A percentile compares a stretch with the other conserved stretches of the same genome.
Evolutionary conservation across 768 basidiomycete genomes (phyloP).

Genomic region (Suillus lakei): DNA sequence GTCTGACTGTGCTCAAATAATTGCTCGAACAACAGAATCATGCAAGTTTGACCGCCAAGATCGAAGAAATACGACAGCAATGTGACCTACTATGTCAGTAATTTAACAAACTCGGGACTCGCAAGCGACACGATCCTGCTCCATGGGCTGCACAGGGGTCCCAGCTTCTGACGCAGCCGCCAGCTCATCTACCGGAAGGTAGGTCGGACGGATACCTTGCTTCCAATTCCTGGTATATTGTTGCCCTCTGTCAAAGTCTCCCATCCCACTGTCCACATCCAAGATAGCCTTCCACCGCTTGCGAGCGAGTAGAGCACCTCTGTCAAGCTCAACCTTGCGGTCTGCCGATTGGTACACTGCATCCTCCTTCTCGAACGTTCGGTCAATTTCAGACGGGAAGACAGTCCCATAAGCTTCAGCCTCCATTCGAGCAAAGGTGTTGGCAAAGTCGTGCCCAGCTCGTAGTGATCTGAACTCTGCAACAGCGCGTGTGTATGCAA

Average conservation of each 20-base stretch:
- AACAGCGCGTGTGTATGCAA: conserved; percentile 81
- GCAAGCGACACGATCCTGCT: conserved; percentile 1
- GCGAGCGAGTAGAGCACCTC: conserved; percentile 63
- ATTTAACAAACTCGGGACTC: conserved; percentile 17
- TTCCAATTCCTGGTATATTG: conserved; percentile 77
- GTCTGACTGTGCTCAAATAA: too few relatives aligned
- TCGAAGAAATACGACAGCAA: too few relatives aligned
- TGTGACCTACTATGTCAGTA: too few relatives aligned
- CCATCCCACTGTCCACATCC: conserved; percentile 43
- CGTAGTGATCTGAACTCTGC: conserved; percentile 89
- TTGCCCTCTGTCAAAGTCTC: conserved; percentile 71
- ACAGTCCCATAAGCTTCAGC: conserved; percentile 75
- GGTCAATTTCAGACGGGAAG: conserved; percentile 68
- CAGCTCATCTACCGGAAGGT: conserved; percentile 57
- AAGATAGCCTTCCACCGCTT: conserved; percentile 82
- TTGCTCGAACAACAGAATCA: too few relatives aligned
- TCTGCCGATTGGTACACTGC: conserved; percentile 63
- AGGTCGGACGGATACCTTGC: conserved; percentile 68
- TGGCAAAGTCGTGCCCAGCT: conserved; percentile 80
- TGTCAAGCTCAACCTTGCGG: conserved; percentile 56
- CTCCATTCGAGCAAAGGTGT: conserved; percentile 77
- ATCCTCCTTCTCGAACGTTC: conserved; percentile 65
- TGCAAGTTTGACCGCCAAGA: too few relatives aligned
- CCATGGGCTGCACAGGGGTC: conserved; percentile 16
- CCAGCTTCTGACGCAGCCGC: conserved; percentile 26